Percentiles rank a stretch among this genome's conserved stretches.
Evolutionary conservation across 139 green algal species (phyloP).

Genomic region (Ulvella scutata): DNA sequence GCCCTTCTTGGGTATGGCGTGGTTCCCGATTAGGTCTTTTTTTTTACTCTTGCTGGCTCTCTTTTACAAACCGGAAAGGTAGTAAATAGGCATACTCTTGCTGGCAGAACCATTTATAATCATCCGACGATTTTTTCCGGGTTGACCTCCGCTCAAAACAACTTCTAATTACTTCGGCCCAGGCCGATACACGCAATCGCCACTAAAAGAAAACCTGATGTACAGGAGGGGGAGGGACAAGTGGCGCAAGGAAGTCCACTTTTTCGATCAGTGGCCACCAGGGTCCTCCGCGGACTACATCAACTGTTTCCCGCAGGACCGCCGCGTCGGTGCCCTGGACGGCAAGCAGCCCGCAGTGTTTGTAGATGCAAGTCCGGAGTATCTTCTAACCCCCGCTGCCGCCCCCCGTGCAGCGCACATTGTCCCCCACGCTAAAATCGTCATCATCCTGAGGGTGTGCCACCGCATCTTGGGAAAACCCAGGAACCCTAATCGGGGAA

Average conservation of each 20-base stretch:
- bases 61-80: background rate
- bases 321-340: background rate
- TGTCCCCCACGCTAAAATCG: background rate
- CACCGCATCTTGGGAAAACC: background rate
- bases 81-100: too few species aligned
- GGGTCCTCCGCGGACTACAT: background rate
- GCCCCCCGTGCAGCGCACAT: background rate
- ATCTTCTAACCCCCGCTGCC: background rate
- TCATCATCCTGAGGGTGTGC: background rate
- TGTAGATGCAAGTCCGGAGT: background rate
- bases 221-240: background rate
- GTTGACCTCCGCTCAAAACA: background rate
- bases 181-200: background rate
- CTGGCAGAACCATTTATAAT: background rate
- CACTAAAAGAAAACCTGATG: background rate
- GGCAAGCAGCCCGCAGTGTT: background rate
- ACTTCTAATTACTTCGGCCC: background rate
- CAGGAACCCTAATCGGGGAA: too few species aligned
- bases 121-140: background rate
- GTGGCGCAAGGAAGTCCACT: conserved; percentile 1
- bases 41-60: background rate
- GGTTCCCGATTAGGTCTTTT: too few species aligned
- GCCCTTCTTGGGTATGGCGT: too few species aligned
- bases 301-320: background rate
- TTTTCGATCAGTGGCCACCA: background rate